Evolutionary conservation across 164 flowering plant species (phyloP).

Genomic region (Stephania cephalantha): DNA sequence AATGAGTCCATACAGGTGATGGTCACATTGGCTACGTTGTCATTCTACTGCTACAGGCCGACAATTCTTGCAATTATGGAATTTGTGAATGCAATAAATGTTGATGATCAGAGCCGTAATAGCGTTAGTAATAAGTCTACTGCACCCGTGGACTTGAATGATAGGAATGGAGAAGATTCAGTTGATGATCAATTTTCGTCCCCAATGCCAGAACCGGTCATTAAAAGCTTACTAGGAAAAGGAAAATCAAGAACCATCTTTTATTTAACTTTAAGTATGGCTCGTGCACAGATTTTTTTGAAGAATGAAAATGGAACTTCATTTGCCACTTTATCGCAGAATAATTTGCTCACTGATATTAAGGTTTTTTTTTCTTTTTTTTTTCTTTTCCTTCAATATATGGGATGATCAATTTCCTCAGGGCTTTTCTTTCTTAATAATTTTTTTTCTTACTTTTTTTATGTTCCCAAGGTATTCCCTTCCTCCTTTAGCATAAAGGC

Average conservation of each 20-base stretch:
- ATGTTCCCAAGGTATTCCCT: constrained; percentile 65
- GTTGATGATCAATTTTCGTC: constrained; percentile 25
- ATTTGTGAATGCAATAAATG: constrained; percentile 74
- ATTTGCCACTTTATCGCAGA: constrained; percentile 86
- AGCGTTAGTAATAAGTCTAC: constrained; percentile 40
- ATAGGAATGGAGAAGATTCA: constrained; percentile 22
- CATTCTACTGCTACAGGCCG: constrained; percentile 88
- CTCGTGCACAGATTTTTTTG: constrained; percentile 72
- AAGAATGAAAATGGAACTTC: constrained; percentile 78
- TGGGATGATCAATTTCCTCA: neutral
- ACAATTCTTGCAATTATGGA: constrained; percentile 80
- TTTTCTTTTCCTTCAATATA: neutral
- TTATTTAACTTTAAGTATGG: constrained; percentile 65
- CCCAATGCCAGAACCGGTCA: constrained; percentile 41
- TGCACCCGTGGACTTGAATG: constrained; percentile 22
- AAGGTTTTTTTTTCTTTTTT: constrained; percentile 43
- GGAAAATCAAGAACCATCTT: constrained; percentile 86
- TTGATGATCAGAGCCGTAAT: constrained; percentile 38
- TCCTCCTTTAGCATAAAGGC: constrained; percentile 89
- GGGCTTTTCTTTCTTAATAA: neutral
- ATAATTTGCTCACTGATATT: constrained; percentile 73
- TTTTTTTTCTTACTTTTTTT: neutral
- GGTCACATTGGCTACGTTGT: constrained; percentile 77
- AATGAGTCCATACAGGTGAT: constrained; percentile 47
- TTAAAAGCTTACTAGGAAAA: constrained; percentile 78